Base-by-base conservation (phyloP, 192 early-diverging fungal species). In the Backusella circina region DNA sequence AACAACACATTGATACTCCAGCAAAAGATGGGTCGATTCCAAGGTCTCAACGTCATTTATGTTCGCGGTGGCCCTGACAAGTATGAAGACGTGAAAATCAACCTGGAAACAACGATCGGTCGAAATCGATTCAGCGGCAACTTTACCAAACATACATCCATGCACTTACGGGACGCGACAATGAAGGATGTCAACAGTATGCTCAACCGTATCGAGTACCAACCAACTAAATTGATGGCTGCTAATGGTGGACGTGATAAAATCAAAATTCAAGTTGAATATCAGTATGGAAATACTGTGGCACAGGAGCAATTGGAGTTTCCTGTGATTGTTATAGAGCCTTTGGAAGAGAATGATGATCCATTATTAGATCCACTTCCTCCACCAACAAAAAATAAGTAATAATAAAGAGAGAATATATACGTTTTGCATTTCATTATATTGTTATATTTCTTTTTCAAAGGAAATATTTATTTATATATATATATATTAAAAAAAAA, bases 41-140 rank as follows among this genome's bases (percentile, higher is more conserved):
- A 82, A 67, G 88, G 88, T 0, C 67, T 87, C 13, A 79, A 87
- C 69, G 78, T 82, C 0, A 77, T 89, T 3, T 89, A 84, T 77
- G 61, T 87, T 15, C 80, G 86, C 18, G 88, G 86, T 66, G 74
- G 78, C 8, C 76, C 83, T 15, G 67, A 73, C 16, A 73, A 13
- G 12, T 31, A 67, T 5, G 65, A 39, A 8, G 28, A 79, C 30
- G 72, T 75, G 2, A 70, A 36, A 3, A 67, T 85, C 26, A 72
- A 73, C 12, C 28, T 78, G 0, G 69, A 72, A 1, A 71, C 66
- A 10, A 50, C 72, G 0, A 65, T 65, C 21, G 83, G 83, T 6
- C 9, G 78, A 72, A 64, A 28, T 67, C 5, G 70, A 67, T 51
- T 67, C 2, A 47, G 28, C 13, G 37, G 39, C 8, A 44, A 37